Conservation (phyloP, 2,329 filamentous ascomycete genomes). For the Amauroascus niger region DNA sequence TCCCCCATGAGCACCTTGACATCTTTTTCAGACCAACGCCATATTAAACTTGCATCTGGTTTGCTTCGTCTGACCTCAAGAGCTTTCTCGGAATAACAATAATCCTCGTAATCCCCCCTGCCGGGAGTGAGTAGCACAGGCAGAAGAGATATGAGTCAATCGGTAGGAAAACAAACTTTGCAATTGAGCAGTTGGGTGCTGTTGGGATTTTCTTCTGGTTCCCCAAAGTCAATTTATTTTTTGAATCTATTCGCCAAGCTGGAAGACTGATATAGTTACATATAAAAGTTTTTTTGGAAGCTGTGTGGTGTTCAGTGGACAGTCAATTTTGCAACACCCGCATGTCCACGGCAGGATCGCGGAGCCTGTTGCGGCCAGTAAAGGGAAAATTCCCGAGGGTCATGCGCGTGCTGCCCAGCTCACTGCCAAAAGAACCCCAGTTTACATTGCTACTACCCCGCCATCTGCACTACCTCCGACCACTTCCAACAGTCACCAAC, state of each 20-base stretch:
- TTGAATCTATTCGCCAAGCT: not conserved
- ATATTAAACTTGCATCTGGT: no score
- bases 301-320: constrained; percentile 1
- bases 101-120: not conserved
- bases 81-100: not conserved
- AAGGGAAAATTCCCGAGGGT: constrained; percentile 11
- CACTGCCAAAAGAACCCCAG: not conserved
- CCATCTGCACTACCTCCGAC: constrained; percentile 13
- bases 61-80: not conserved
- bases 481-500: constrained; percentile 15
- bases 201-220: constrained; percentile 1
- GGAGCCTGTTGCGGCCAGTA: constrained; percentile 4
- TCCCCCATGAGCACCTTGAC: not conserved
- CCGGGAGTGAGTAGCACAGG: not conserved
- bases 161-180: not conserved
- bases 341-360: not conserved
- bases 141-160: constrained; percentile 1
- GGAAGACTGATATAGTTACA: not conserved
- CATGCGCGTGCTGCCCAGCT: constrained; percentile 15
- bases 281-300: not conserved
- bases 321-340: not conserved
- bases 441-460: constrained; percentile 8
- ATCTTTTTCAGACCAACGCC: not conserved
- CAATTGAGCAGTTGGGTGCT: not conserved
- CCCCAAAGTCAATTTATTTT: constrained; percentile 5